A percentile compares a stretch with the other conserved stretches of the same genome.
Evolutionary conservation across 2,329 filamentous ascomycete species (phyloP).

Genomic region (Byssochlamys sp.): DNA sequence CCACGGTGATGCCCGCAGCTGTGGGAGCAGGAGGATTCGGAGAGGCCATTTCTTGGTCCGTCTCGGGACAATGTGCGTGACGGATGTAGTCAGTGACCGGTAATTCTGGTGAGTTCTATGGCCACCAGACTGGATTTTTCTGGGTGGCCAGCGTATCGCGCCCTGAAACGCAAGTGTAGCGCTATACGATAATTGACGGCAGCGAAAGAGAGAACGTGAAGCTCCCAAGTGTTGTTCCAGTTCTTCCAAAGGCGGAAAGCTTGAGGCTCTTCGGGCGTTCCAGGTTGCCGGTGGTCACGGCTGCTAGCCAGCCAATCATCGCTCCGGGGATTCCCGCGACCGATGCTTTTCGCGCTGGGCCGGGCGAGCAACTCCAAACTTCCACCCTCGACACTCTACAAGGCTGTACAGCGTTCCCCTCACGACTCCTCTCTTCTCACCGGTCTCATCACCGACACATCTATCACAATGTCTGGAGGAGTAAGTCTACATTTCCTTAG

Average conservation of each 20-base stretch:
- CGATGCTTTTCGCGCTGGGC: constrained; percentile 19
- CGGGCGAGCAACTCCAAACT: constrained; percentile 15
- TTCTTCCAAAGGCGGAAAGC: constrained; percentile 9
- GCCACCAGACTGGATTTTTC: background rate
- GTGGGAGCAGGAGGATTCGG: constrained; percentile 34
- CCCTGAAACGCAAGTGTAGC: background rate
- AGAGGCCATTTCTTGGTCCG: constrained; percentile 38
- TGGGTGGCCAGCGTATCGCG: background rate
- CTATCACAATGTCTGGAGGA: constrained; percentile 47
- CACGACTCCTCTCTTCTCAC: constrained; percentile 14
- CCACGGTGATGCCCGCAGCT: constrained; percentile 63
- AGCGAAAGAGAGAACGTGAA: too few species aligned
- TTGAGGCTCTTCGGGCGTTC: constrained; percentile 12
- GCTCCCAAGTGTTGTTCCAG: background rate
- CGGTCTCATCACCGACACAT: constrained; percentile 11
- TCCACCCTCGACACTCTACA: constrained; percentile 17
- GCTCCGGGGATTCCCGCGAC: constrained; percentile 28
- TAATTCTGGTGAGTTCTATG: background rate
- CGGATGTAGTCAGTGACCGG: background rate
- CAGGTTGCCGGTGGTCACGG: background rate
- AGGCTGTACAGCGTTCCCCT: constrained; percentile 15
- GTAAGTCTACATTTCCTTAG: constrained; percentile 34
- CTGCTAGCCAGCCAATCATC: constrained; percentile 26
- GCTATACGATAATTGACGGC: background rate
- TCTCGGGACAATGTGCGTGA: background rate